Evolutionary conservation across 1,139 yeast genomes (phyloP), one percentile per base, ranked within the genome.

Genomic region (Scheffersomyces stambukii): DNA sequence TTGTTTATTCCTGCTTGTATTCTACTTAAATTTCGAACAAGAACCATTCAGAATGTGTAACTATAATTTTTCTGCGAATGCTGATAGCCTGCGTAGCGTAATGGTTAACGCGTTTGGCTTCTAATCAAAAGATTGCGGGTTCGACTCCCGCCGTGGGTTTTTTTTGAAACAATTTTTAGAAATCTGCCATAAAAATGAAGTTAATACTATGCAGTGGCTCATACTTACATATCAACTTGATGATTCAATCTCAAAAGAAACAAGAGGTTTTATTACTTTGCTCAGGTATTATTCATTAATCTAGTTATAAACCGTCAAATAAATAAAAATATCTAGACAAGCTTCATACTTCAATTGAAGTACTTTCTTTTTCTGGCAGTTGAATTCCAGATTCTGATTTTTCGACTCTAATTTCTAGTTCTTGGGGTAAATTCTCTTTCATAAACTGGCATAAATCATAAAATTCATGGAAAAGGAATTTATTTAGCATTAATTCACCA

Each of bases 21-120:
- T n/a, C n/a, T n/a, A n/a, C n/a, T n/a, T n/a, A n/a, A n/a, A n/a
- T n/a, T n/a, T n/a, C n/a, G n/a, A n/a, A n/a, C n/a, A n/a, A n/a
- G n/a, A n/a, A n/a, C n/a, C n/a, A n/a, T n/a, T n/a, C n/a, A n/a
- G n/a, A n/a, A n/a, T n/a, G n/a, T n/a, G n/a, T n/a, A n/a, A n/a
- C n/a, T n/a, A n/a, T n/a, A n/a, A n/a, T n/a, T n/a, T n/a, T n/a
- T n/a, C n/a, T n/a, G n/a, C n/a, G n/a, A n/a, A n/a, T n/a, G n/a
- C n/a, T n/a, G n/a, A 11, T 13, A 26, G 67, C 66, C 67, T 59
- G 66, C 60, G 65, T 60, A 60, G 66, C 67, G 66, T 58, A 60
- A 60, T 60, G 67, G 67, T 60, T 60, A 60, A 60, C 67, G 66
- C 66, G 62, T 60, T 57, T 60, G 66, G 60, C 66, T 60, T 60